These are phyloP conservation scores for Mycotypha africana DNA, from an alignment of 371 early-diverging fungal species.

Conservation along the genomic window DNA sequence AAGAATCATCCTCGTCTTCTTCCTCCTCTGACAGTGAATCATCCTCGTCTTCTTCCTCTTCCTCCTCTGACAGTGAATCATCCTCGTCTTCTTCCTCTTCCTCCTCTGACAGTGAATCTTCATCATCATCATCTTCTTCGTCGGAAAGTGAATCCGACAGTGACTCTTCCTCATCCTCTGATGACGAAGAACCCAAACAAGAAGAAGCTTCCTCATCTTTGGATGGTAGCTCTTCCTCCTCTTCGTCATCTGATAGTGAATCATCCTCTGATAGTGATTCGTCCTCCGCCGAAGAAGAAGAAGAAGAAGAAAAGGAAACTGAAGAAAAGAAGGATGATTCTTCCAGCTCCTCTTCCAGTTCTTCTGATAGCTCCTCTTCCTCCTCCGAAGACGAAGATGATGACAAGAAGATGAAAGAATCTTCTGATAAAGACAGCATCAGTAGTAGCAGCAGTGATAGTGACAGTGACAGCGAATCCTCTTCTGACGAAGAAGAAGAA, in stretches of 20 bases:
- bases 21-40: conserved; percentile 1
- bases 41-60: conserved; percentile 3
- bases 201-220: too few relatives aligned
- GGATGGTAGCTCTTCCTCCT: too few relatives aligned
- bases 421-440: conserved; percentile 1
- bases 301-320: background rate
- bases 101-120: conserved; percentile 17
- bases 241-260: too few relatives aligned
- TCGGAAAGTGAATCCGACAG: conserved; percentile 18
- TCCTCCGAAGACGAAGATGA: conserved; percentile 14
- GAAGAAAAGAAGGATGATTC: background rate
- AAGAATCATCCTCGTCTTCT: background rate
- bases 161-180: conserved; percentile 10
- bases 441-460: background rate
- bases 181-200: too few relatives aligned
- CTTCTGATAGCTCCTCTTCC: conserved; percentile 13
- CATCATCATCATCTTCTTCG: too few relatives aligned
- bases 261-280: too few relatives aligned
- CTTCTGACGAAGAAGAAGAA: conserved; percentile 12
- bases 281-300: background rate
- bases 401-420: conserved; percentile 11
- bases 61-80: conserved; percentile 10
- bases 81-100: conserved; percentile 12
- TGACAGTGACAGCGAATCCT: conserved; percentile 16
- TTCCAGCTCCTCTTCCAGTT: conserved; percentile 9